Evolutionary conservation across 2,329 filamentous ascomycete species (phyloP).

Genomic region (Xylogone sp.): DNA sequence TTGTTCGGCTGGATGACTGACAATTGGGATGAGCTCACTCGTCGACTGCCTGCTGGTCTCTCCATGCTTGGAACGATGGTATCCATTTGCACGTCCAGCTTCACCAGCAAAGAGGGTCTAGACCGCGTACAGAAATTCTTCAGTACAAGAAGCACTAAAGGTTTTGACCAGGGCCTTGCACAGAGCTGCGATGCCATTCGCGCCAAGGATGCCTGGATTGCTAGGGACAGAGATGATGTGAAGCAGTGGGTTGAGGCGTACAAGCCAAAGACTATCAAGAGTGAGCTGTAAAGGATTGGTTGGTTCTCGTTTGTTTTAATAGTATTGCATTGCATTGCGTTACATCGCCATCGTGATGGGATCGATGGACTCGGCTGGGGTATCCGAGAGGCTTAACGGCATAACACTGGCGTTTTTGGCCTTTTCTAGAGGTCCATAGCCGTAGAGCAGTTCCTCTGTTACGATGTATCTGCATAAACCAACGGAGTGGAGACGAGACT

Average conservation of each 20-base stretch:
- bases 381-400: slow-evolving; percentile 68
- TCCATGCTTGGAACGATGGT: slow-evolving; percentile 85
- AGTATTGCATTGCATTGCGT: neutral
- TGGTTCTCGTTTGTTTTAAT: neutral
- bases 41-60: slow-evolving; percentile 80
- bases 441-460: too few relatives aligned
- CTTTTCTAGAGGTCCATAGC: neutral
- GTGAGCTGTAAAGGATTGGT: slow-evolving; percentile 21
- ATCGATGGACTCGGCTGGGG: slow-evolving; percentile 50
- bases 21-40: slow-evolving; percentile 82
- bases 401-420: slow-evolving; percentile 25
- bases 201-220: slow-evolving; percentile 79
- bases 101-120: slow-evolving; percentile 73
- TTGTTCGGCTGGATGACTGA: slow-evolving; percentile 80
- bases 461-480: too few relatives aligned
- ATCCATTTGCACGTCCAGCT: slow-evolving; percentile 74
- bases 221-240: slow-evolving; percentile 76
- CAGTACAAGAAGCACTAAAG: slow-evolving; percentile 73
- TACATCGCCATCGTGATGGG: neutral
- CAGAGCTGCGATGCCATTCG: slow-evolving; percentile 82
- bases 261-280: slow-evolving; percentile 21
- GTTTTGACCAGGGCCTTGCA: slow-evolving; percentile 84
- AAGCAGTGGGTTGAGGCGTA: slow-evolving; percentile 66
- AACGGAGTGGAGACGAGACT: too few relatives aligned
- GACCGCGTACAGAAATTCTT: slow-evolving; percentile 80